Percentiles rank a stretch among this genome's conserved stretches.
phyloP scores from a whole-genome alignment of 768 basidiomycete species.

The Auriscalpium vulgare region DNA sequence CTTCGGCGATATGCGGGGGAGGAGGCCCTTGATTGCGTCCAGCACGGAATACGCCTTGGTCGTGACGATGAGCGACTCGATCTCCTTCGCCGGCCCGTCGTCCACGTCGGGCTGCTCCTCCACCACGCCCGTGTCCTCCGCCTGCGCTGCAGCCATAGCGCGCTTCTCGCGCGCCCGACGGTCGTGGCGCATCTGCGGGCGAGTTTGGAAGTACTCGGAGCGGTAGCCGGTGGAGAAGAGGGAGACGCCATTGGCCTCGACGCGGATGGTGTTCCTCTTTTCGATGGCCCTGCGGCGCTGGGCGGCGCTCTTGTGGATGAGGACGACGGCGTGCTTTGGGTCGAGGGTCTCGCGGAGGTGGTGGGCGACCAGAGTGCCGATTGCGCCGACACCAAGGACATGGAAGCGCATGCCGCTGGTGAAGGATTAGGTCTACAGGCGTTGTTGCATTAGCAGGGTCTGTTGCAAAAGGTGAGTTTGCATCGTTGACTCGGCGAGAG shows the following conservation, averaged over 20 bases:
- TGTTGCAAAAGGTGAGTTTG: too few relatives aligned
- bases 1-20: constrained; percentile 50
- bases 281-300: constrained; percentile 29
- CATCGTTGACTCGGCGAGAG: too few relatives aligned
- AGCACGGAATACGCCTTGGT: constrained; percentile 69
- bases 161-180: neutral
- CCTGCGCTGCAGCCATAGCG: neutral
- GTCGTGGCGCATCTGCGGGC: neutral
- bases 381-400: constrained; percentile 72
- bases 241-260: constrained; percentile 44
- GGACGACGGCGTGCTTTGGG: constrained; percentile 44
- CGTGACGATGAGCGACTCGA: constrained; percentile 76
- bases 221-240: constrained; percentile 36
- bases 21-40: constrained; percentile 46
- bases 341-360: constrained; percentile 62
- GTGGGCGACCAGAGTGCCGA: constrained; percentile 77
- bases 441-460: too few relatives aligned
- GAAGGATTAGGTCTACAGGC: too few relatives aligned
- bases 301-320: constrained; percentile 54
- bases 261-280: constrained; percentile 30
- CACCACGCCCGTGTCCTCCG: neutral
- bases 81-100: constrained; percentile 23
- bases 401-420: constrained; percentile 54
- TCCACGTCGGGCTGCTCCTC: neutral
- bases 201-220: constrained; percentile 38